Base-by-base conservation (phyloP, 2,329 filamentous ascomycete species). In the Cladosporium sp. region DNA sequence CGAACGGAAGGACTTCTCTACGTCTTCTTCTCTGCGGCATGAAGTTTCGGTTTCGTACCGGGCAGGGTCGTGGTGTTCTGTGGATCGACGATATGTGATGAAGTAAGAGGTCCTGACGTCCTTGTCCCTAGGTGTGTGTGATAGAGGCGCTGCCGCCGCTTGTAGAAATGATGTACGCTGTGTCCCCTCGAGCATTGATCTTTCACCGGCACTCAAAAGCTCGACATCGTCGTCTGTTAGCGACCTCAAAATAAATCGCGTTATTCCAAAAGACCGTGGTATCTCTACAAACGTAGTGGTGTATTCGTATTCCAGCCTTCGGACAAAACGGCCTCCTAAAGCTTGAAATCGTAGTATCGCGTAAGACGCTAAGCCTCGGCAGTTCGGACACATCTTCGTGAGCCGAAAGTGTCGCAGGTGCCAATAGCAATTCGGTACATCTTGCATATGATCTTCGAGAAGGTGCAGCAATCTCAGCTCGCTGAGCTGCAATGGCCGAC, bases 381-480 rank as follows among this genome's bases (percentile, higher is more conserved):
- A 41, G 13, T 41, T 13, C 19, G 39, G 39, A 27, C 39, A 41
- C 39, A 41, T 41, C 19, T 15, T 27, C 8, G 19, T 41, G 5
- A 41, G 7, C 13, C 39, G 19, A 8, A 41, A n/a, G 39, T 27
- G n/a, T 27, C 39, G 19, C 17, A 41, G 39, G 15, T 41, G 20
- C 5, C 39, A n/a, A 13, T 41, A 41, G 39, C 39, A 41, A 15
- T 7, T 7, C 19, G 13, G 1, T 27, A n/a, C 9, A 3, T 41
- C 39, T 2, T n/a, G 19, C 39, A 41, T 41, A 27, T 41, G 39
- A n/a, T 41, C 39, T n/a, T 41, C 39, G 39, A 41, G 39, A 27
- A 41, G 13, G 39, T n/a, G 39, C 39, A 41, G 7, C 20, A 41
- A 27, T 7, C 15, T 41, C 39, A 41, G 19, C 39, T 41, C 39